Base-by-base conservation (phyloP, 768 basidiomycete genomes). In the Tricholoma bakamatsutake region DNA sequence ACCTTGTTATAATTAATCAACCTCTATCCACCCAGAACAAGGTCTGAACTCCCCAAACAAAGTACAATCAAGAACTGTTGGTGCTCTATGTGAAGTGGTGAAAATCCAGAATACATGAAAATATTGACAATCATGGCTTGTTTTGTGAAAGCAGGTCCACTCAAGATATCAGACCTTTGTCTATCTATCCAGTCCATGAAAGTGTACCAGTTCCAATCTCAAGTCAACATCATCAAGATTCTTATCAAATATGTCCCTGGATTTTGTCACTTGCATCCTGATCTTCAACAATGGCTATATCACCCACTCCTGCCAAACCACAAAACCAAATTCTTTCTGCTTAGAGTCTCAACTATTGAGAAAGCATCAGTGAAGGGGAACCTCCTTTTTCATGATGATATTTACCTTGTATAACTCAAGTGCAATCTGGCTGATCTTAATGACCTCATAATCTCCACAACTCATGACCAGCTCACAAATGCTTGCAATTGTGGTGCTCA, bases 341-440 rank as follows among this genome's bases (percentile, higher is more conserved):
- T 69, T 2, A 59, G 61, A 0, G 60, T 58, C 0, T 58, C 59
- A 1, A 71, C 67, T 0, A 70, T 69, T n/a, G 66, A 72, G 42
- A 71, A 74, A 24, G 21, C 21, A 24, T 24, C 21, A 24, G 21
- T 24, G 21, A 24, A 24, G 21, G 21, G 21, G 21, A 52, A 65
- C 66, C 9, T 63, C 62, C 52, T 55, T 0, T 56, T 67, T n/a
- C 66, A 67, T 39, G 55, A 69, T 12, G 60, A 71, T 15, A 50
- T 66, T 6, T 71, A 69, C 35, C 28, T 57, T 13, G 54, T 50
- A 7, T 63, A 69, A 56, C 63, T 71, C 4, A 54, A 62, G 28
- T 50, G 42, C n/a, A 24, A 37, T 0, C 42, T 45, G 1, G 56
- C 61, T 13, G 7, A 60, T 9, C 48, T 69, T 4, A 47, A 52